These are phyloP conservation scores for Nakaseomyces delphensis DNA, from an alignment of 1,139 yeast genomes.

Conservation along the genomic window DNA sequence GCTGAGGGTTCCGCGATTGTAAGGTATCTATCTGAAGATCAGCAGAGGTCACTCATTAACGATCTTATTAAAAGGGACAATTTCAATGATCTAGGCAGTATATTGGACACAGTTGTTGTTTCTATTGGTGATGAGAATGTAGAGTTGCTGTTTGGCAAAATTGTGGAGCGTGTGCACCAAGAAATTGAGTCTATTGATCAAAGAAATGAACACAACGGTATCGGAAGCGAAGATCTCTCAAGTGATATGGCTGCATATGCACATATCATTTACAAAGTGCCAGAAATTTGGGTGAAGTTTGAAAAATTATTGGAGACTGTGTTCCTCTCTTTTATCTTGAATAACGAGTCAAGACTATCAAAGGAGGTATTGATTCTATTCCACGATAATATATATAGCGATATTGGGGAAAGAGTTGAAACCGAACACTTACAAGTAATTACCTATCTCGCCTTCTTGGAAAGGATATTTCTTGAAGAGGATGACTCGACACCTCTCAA, in stretches of 20 bases:
- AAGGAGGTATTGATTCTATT: neutral
- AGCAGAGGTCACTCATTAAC: neutral
- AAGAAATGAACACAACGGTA: slow-evolving; percentile 1
- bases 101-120: neutral
- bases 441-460: slow-evolving; percentile 1
- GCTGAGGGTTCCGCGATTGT: neutral
- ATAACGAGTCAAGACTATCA: neutral
- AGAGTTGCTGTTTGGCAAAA: neutral
- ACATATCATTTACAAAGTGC: neutral
- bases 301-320: neutral
- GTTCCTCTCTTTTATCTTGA: neutral
- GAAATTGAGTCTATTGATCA: neutral
- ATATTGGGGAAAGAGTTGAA: neutral
- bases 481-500: neutral
- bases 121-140: neutral
- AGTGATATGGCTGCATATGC: neutral
- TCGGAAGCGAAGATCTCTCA: slow-evolving; percentile 1
- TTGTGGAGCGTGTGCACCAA: neutral
- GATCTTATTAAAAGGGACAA: neutral
- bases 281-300: slow-evolving; percentile 1
- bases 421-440: neutral
- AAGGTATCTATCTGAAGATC: neutral
- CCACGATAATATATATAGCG: neutral
- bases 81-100: neutral
- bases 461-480: neutral